These are phyloP conservation scores for Amanita phalloides DNA, from an alignment of 768 basidiomycete species.

Conservation along the genomic window DNA sequence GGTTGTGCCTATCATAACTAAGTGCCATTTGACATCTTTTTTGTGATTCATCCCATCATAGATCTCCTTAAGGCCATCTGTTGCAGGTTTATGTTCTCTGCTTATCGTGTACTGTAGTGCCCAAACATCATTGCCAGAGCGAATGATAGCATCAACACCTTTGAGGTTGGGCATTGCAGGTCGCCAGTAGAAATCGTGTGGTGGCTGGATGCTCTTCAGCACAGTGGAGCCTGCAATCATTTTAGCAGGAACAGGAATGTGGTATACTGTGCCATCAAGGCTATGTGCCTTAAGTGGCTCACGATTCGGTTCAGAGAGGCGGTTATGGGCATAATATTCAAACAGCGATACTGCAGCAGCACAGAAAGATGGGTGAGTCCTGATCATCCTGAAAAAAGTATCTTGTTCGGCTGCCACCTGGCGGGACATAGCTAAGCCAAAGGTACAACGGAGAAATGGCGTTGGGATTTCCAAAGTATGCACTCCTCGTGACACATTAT, in stretches of 20 bases:
- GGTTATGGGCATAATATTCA: constrained; percentile 7
- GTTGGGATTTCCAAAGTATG: too few species aligned
- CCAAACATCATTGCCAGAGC: constrained; percentile 1
- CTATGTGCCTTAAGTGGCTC: not conserved
- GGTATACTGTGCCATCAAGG: not conserved
- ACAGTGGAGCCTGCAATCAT: not conserved
- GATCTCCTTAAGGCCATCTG: constrained; percentile 4
- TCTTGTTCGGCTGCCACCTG: constrained; percentile 6
- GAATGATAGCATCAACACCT: constrained; percentile 6
- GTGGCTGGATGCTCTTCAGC: not conserved
- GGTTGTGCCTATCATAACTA: constrained; percentile 5
- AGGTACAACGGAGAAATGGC: too few species aligned
- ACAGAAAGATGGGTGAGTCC: constrained; percentile 4
- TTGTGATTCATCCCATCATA: constrained; percentile 4
- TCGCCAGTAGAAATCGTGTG: not conserved
- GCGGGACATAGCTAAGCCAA: constrained; percentile 3
- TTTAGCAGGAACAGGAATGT: not conserved
- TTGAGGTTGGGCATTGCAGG: constrained; percentile 3
- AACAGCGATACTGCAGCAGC: constrained; percentile 6
- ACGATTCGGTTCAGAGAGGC: constrained; percentile 4
- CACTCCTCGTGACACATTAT: too few species aligned
- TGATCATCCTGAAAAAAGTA: not conserved
- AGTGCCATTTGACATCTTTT: constrained; percentile 1
- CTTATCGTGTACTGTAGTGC: constrained; percentile 4
- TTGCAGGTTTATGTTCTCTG: not conserved